Conservation (phyloP, 352 stramenopile species). For the Phytopythium litorale region DNA sequence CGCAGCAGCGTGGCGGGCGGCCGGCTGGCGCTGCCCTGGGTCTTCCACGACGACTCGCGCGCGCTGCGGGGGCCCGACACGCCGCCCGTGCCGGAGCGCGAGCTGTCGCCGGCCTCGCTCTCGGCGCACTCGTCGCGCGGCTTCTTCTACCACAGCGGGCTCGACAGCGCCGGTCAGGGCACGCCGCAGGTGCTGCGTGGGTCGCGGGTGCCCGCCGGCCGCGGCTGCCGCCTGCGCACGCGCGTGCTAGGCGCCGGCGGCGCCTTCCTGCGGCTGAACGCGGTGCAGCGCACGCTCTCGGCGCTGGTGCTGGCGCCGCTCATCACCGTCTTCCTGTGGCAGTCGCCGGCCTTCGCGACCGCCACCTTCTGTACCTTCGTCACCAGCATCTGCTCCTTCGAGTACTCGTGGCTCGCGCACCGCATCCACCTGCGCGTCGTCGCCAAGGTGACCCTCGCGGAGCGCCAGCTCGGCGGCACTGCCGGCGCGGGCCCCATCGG, state of each 20-base stretch:
- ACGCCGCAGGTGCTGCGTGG: conserved; percentile 5
- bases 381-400: conserved; percentile 59
- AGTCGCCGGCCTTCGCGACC: conserved; percentile 57
- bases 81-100: conserved; percentile 11
- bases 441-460: conserved; percentile 24
- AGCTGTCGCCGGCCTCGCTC: conserved; percentile 10
- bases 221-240: neutral
- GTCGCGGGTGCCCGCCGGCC: neutral
- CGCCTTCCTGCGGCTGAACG: conserved; percentile 21
- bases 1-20: conserved; percentile 4
- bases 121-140: conserved; percentile 21
- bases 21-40: conserved; percentile 2
- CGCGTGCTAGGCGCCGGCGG: neutral
- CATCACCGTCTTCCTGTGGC: conserved; percentile 64
- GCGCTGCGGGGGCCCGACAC: neutral
- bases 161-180: conserved; percentile 16
- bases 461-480: conserved; percentile 11
- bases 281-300: conserved; percentile 58
- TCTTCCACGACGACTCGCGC: conserved; percentile 10
- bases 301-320: conserved; percentile 51
- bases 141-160: conserved; percentile 27
- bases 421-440: conserved; percentile 56
- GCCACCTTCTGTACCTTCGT: conserved; percentile 65
- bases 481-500: neutral
- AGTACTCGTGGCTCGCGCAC: conserved; percentile 68